These are phyloP conservation scores for Chaetothyriales sp. DNA, from an alignment of 2,329 filamentous ascomycete genomes.

Conservation along the genomic window DNA sequence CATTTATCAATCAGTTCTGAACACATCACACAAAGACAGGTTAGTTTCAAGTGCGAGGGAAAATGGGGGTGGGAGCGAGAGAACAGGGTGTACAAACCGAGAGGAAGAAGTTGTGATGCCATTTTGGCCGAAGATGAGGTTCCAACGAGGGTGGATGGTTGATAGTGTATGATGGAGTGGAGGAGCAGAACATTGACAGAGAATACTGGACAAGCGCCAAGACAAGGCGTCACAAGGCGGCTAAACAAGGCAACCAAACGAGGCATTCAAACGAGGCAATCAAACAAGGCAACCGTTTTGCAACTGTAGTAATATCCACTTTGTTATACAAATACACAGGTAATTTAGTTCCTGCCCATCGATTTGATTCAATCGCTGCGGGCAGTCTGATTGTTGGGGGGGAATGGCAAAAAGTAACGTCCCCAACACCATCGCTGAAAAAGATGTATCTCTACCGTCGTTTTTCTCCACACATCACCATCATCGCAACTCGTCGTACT, in stretches of 20 bases:
- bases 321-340: no score
- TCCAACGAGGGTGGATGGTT: background rate
- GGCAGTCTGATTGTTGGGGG: no score
- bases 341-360: no score
- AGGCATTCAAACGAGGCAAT: no score
- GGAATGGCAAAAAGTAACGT: background rate
- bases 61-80: background rate
- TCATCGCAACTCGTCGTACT: constrained; percentile 9
- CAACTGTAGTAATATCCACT: no score
- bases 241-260: no score
- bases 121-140: constrained; percentile 27
- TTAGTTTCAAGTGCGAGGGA: constrained; percentile 1
- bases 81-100: constrained; percentile 35
- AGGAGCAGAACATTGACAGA: no score
- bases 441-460: background rate
- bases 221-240: no score
- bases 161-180: no score
- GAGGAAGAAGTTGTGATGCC: constrained; percentile 59
- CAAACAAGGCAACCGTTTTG: no score
- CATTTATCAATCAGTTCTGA: constrained; percentile 97
- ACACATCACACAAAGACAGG: constrained; percentile 15
- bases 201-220: no score
- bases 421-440: background rate
- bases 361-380: no score
- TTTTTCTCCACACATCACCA: constrained; percentile 1